Evolutionary conservation across 2,329 filamentous ascomycete genomes (phyloP).

Genomic region (Trichoderma brevicompactum): DNA sequence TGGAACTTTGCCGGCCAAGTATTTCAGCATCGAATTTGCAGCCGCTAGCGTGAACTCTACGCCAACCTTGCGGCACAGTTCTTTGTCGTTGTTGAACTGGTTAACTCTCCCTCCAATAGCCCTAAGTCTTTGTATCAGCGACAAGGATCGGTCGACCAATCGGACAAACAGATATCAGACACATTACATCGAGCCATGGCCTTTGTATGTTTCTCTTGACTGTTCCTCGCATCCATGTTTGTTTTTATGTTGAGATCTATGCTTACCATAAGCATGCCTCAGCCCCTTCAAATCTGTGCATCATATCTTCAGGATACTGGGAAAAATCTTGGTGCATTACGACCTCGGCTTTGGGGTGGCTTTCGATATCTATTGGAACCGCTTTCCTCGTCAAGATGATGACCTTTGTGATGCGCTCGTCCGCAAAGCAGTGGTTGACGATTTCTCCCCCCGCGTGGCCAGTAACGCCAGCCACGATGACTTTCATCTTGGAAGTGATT

Average conservation of each 20-base stretch:
- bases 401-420: slow-evolving; percentile 55
- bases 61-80: slow-evolving; percentile 54
- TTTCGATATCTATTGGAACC: slow-evolving; percentile 48
- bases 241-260: background rate
- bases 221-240: background rate
- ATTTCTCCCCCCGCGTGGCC: slow-evolving; percentile 61
- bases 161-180: background rate
- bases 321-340: slow-evolving; percentile 59
- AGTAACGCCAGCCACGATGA: slow-evolving; percentile 63
- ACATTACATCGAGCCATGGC: background rate
- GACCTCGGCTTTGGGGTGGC: slow-evolving; percentile 54
- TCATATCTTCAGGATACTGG: slow-evolving; percentile 48
- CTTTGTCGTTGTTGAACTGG: slow-evolving; percentile 54
- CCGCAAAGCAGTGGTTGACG: slow-evolving; percentile 54
- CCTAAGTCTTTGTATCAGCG: slow-evolving; percentile 36
- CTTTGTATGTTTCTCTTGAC: background rate
- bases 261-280: slow-evolving; percentile 68
- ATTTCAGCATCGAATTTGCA: slow-evolving; percentile 57
- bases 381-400: slow-evolving; percentile 55
- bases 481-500: slow-evolving; percentile 52
- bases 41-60: slow-evolving; percentile 64
- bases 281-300: slow-evolving; percentile 52
- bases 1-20: slow-evolving; percentile 40
- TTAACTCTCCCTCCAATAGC: slow-evolving; percentile 49
- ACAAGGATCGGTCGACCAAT: background rate